A percentile compares a stretch with the other conserved stretches of the same genome.
phyloP scores from a whole-genome alignment of 441 rosid species.

The Kokia cookei region DNA sequence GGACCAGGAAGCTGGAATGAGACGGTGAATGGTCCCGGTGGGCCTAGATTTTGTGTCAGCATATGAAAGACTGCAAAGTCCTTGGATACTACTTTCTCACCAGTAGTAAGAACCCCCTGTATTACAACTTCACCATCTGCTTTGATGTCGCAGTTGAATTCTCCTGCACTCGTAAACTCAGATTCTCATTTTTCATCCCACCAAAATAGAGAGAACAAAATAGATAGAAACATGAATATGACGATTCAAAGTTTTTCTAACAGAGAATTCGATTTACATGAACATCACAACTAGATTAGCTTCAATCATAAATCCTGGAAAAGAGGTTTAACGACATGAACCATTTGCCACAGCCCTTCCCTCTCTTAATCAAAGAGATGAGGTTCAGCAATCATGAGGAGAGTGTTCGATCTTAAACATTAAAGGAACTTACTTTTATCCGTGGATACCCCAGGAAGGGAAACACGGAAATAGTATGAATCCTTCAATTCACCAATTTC shows the following conservation, averaged over 20 bases:
- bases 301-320: background rate
- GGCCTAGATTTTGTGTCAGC: constrained; percentile 62
- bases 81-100: constrained; percentile 61
- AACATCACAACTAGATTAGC: background rate
- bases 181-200: background rate
- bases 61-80: constrained; percentile 55
- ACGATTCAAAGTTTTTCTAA: background rate
- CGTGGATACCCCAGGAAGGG: constrained; percentile 77
- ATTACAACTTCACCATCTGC: constrained; percentile 56
- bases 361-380: background rate
- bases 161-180: constrained; percentile 36
- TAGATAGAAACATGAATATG: background rate
- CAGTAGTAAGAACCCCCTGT: constrained; percentile 65
- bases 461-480: constrained; percentile 56
- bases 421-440: constrained; percentile 56
- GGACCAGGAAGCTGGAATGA: constrained; percentile 75
- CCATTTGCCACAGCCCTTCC: background rate
- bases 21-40: constrained; percentile 67
- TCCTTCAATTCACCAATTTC: constrained; percentile 62
- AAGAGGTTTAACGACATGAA: background rate
- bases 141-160: constrained; percentile 58
- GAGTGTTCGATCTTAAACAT: constrained; percentile 4
- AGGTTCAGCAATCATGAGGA: constrained; percentile 8
- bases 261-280: background rate
- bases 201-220: background rate